Percentiles rank a stretch among this genome's conserved stretches.
These are phyloP conservation scores for Casuarina equisetifolia DNA, from an alignment of 306 rosid species.

Conservation along the genomic window DNA sequence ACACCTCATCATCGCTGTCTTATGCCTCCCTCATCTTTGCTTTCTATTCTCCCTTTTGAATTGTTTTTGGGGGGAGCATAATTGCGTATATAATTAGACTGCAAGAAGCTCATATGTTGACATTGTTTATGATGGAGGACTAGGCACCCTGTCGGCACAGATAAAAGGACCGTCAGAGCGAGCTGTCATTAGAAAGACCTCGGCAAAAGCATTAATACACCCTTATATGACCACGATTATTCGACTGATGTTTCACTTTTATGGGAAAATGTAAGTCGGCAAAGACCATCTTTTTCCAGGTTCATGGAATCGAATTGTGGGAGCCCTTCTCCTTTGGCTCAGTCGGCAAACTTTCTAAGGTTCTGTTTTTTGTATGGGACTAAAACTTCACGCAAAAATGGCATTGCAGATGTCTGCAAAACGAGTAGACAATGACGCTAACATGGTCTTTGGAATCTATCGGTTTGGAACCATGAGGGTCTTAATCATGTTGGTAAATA, in stretches of 20 bases:
- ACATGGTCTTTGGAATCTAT: neutral
- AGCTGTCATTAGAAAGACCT: constrained; percentile 37
- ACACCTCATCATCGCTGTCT: neutral
- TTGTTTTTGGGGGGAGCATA: neutral
- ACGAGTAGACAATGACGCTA: constrained; percentile 17
- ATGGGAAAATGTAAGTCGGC: no score
- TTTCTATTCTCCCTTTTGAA: no score
- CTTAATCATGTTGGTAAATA: neutral
- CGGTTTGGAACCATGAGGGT: neutral
- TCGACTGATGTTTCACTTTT: no score
- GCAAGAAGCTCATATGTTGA: neutral
- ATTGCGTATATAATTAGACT: neutral
- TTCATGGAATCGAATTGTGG: neutral
- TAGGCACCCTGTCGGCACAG: neutral
- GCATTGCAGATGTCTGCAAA: neutral
- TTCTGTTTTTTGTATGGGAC: neutral
- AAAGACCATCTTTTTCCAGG: neutral
- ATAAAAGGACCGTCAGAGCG: neutral
- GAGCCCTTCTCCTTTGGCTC: neutral
- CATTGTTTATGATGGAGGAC: neutral
- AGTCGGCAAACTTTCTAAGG: constrained; percentile 30
- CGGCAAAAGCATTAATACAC: constrained; percentile 21
- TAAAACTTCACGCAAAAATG: neutral
- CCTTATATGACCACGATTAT: constrained; percentile 41
- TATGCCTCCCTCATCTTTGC: neutral